Evolutionary conservation across 2,329 filamentous ascomycete genomes (phyloP).

Genomic region (Sclerotinia minor): DNA sequence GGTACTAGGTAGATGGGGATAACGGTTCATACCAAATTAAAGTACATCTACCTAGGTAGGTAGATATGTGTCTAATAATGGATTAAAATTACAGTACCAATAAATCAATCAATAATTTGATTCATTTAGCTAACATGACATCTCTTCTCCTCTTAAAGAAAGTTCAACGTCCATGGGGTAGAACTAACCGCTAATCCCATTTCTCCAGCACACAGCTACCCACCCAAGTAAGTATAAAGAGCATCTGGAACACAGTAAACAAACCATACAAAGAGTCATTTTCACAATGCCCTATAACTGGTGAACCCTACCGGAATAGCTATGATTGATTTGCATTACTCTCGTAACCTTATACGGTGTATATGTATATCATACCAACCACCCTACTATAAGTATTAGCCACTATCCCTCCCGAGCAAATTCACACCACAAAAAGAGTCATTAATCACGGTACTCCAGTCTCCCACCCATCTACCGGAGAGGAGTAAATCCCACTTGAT

Average conservation of each 20-base stretch:
- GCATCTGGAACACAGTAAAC: neutral
- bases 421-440: neutral
- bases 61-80: no score
- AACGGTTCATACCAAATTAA: no score
- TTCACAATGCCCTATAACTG: no score
- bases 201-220: neutral
- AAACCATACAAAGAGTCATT: no score
- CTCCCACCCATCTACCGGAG: neutral
- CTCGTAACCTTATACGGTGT: neutral
- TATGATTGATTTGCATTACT: no score
- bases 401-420: neutral
- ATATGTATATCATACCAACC: neutral
- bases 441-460: neutral
- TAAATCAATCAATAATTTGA: neutral
- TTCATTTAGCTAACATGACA: neutral
- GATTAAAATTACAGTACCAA: slow-evolving; percentile 13
- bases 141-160: neutral
- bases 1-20: no score
- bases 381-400: neutral
- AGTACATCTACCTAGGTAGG: neutral
- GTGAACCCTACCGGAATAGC: no score
- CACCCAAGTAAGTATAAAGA: neutral
- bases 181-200: slow-evolving; percentile 2
- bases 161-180: slow-evolving; percentile 12
- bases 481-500: neutral